These are phyloP conservation scores for Fusarium continuum DNA, from an alignment of 2,329 filamentous ascomycete species.

Conservation along the genomic window DNA sequence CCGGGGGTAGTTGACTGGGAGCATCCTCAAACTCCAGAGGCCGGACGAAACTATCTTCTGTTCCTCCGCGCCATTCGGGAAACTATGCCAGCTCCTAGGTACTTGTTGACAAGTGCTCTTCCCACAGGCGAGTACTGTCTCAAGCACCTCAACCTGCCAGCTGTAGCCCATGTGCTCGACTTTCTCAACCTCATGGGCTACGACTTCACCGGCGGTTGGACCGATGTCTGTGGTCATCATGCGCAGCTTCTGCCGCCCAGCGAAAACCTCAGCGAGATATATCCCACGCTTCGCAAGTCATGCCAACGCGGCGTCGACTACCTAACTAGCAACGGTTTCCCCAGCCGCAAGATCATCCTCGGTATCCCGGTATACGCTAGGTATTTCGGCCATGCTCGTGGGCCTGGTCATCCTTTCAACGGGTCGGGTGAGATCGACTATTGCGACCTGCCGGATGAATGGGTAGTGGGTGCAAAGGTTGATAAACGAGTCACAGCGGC, in stretches of 20 bases:
- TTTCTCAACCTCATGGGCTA: constrained; percentile 75
- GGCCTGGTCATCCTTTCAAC: constrained; percentile 62
- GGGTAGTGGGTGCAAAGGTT: constrained; percentile 51
- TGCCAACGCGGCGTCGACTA: constrained; percentile 66
- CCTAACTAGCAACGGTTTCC: constrained; percentile 62
- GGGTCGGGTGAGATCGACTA: constrained; percentile 67
- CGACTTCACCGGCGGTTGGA: constrained; percentile 73
- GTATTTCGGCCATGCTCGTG: constrained; percentile 64
- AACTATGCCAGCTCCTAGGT: constrained; percentile 63
- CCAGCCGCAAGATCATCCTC: constrained; percentile 66
- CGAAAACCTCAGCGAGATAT: constrained; percentile 30
- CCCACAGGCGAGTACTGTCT: constrained; percentile 71
- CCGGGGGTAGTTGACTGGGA: constrained; percentile 70
- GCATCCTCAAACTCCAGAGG: constrained; percentile 62
- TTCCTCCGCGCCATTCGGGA: constrained; percentile 65
- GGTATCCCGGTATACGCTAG: constrained; percentile 72
- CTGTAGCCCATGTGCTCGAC: constrained; percentile 64
- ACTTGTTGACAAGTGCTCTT: constrained; percentile 69
- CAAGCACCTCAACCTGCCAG: constrained; percentile 64
- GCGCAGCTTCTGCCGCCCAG: constrained; percentile 65
- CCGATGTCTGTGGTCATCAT: constrained; percentile 68
- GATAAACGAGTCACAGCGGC: constrained; percentile 65
- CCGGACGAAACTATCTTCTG: constrained; percentile 66
- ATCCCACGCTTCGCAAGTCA: constrained; percentile 51
- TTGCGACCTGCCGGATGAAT: constrained; percentile 65